Evolutionary conservation across 2,329 filamentous ascomycete genomes (phyloP).

Genomic region (Penicillium sp.): DNA sequence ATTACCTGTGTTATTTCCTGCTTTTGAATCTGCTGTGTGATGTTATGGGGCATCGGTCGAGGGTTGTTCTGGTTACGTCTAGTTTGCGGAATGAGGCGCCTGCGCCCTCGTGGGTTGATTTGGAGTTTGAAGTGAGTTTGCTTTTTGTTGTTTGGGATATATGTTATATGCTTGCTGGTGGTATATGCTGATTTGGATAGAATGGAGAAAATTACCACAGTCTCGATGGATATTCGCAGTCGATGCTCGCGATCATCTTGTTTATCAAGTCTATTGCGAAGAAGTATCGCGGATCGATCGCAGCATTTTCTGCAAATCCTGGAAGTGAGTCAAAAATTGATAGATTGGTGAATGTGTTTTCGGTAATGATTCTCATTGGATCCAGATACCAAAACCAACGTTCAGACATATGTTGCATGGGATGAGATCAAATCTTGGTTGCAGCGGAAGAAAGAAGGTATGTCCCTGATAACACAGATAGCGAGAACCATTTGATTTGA

Average conservation of each 20-base stretch:
- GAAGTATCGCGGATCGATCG: slow-evolving; percentile 11
- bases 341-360: not conserved
- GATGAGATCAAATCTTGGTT: slow-evolving; percentile 27
- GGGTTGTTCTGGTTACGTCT: slow-evolving; percentile 25
- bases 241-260: slow-evolving; percentile 31
- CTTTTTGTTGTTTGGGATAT: no score
- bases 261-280: slow-evolving; percentile 25
- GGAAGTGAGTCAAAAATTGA: slow-evolving; percentile 22
- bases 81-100: slow-evolving; percentile 23
- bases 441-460: slow-evolving; percentile 26
- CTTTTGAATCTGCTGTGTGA: slow-evolving; percentile 23
- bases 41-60: slow-evolving; percentile 12
- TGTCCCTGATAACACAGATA: not conserved
- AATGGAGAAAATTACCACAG: slow-evolving; percentile 27
- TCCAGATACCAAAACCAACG: slow-evolving; percentile 25
- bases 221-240: slow-evolving; percentile 28
- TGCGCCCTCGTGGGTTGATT: slow-evolving; percentile 23
- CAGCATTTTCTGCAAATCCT: slow-evolving; percentile 28
- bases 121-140: slow-evolving; percentile 23
- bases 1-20: slow-evolving; percentile 29
- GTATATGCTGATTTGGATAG: slow-evolving; percentile 9
- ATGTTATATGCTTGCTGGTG: not conserved
- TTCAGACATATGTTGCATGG: slow-evolving; percentile 23
- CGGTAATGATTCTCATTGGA: not conserved
- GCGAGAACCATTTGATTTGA: not conserved